These are phyloP conservation scores for Penicillium hesseltinei DNA, from an alignment of 2,329 filamentous ascomycete species.

Conservation along the genomic window DNA sequence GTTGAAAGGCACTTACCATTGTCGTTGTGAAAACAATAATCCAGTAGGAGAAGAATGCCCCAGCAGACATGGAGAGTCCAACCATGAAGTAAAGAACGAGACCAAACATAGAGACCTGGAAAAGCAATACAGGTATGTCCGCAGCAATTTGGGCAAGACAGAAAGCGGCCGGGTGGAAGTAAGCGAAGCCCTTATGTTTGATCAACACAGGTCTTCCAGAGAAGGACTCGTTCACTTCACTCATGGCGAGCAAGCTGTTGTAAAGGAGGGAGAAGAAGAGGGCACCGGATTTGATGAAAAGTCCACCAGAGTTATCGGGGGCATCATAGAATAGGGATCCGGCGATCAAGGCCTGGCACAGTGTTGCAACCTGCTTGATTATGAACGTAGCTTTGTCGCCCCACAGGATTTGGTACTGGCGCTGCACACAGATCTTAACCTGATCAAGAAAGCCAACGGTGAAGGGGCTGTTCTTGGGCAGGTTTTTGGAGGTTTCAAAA, in stretches of 20 bases:
- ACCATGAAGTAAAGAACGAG: conserved; percentile 65
- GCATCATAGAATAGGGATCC: conserved; percentile 69
- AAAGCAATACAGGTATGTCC: conserved; percentile 56
- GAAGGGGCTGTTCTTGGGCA: conserved; percentile 55
- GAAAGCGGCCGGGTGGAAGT: conserved; percentile 54
- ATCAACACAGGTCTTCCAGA: conserved; percentile 58
- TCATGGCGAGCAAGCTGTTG: conserved; percentile 62
- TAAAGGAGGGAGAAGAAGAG: conserved; percentile 65
- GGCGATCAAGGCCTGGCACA: conserved; percentile 60
- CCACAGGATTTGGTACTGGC: conserved; percentile 65
- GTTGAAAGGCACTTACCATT: conserved; percentile 42
- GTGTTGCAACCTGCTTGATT: conserved; percentile 59
- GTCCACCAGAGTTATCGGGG: conserved; percentile 54
- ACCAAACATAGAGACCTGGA: conserved; percentile 60
- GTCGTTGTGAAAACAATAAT: conserved; percentile 51
- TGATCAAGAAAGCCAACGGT: conserved; percentile 57
- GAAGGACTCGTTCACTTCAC: conserved; percentile 65
- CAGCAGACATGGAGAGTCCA: conserved; percentile 52
- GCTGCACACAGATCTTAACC: conserved; percentile 54
- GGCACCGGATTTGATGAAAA: conserved; percentile 64
- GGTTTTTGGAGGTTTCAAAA: conserved; percentile 55
- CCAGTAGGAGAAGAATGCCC: conserved; percentile 63
- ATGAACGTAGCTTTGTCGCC: conserved; percentile 64
- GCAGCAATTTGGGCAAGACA: conserved; percentile 47
- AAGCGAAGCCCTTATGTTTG: conserved; percentile 59